Percentiles rank a stretch among this genome's conserved stretches.
phyloP scores from a whole-genome alignment of 129 eudicot genomes.

The Pseudognaphalium luteoalbum region DNA sequence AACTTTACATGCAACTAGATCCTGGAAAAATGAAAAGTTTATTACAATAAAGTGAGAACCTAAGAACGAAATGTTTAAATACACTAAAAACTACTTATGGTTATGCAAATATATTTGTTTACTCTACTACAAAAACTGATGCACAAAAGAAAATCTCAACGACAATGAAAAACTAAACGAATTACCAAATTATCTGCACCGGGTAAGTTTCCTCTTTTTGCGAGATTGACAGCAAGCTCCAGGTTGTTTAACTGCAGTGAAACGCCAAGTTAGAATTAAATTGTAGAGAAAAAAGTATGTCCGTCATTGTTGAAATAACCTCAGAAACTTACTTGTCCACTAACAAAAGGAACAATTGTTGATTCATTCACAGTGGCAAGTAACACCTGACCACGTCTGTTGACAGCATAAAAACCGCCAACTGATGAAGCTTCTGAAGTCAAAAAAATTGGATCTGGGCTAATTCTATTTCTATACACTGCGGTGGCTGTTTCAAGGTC shows the following conservation, averaged over 20 bases:
- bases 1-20: not conserved
- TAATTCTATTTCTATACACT: conserved; percentile 85
- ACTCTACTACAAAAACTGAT: conserved; percentile 5
- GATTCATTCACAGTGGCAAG: conserved; percentile 95
- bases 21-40: not conserved
- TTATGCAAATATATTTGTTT: not conserved
- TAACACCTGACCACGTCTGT: conserved; percentile 90
- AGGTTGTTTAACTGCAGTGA: conserved; percentile 76
- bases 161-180: not conserved
- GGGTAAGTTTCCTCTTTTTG: conserved; percentile 92
- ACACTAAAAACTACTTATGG: not conserved
- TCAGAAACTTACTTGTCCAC: conserved; percentile 72
- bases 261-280: not conserved
- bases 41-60: not conserved
- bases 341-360: conserved; percentile 88
- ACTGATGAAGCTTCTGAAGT: conserved; percentile 87
- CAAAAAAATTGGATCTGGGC: conserved; percentile 92
- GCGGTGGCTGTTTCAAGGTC: conserved; percentile 94
- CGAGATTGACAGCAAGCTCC: conserved; percentile 98
- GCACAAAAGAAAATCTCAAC: not conserved
- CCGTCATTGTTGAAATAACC: not conserved
- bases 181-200: conserved; percentile 97
- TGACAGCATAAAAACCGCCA: conserved; percentile 93
- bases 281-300: not conserved
- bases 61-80: not conserved